Evolutionary conservation across 768 basidiomycete genomes (phyloP), one percentile per base, ranked within the genome.

Genomic region (Pleurotus tuoliensis): DNA sequence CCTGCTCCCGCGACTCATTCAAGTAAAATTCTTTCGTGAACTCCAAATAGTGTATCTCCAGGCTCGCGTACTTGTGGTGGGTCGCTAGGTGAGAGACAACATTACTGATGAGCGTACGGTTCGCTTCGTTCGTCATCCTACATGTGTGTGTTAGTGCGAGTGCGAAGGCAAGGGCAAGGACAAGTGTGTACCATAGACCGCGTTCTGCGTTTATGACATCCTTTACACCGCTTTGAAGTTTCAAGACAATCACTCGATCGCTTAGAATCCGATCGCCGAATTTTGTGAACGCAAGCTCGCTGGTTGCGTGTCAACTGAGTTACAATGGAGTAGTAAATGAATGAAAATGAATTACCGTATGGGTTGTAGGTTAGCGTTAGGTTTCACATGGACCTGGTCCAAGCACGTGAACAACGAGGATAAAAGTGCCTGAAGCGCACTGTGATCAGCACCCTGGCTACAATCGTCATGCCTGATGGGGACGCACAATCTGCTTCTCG

Each of bases 331-430:
- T 34, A 20, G 9, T 3, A 34, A 34, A 25, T 25, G 24, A 25
- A 5, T 25, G 24, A 25, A 3, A 34, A 4, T 30, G 27, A 11
- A 34, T 34, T 60, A 87, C 88, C 69, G 76, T 46, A 86, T 78
- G 12, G 67, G 70, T 6, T 63, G 62, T 12, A 74, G 55, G 11
- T 71, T 68, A 24, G 72, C 69, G 30, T 76, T 68, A 40, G 72
- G 70, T 0, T 67, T 63, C 8, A 90, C 76, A 60, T 85, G 91
- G 0, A 77, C 76, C 63, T 87, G 82, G 64, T 94, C 90, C 50
- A 93, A 69, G 66, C 86, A 88, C 2, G 88, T 81, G 51, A 92
- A 69, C 22, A 92, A 69, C 0, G 86, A 86, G 59, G 79, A 70
- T 2, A 92, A 64, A 16, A 90, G 69, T 3, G 71, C 67, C 88